Conservation (phyloP, 2,329 filamentous ascomycete genomes). For the Huntiella savannae region DNA sequence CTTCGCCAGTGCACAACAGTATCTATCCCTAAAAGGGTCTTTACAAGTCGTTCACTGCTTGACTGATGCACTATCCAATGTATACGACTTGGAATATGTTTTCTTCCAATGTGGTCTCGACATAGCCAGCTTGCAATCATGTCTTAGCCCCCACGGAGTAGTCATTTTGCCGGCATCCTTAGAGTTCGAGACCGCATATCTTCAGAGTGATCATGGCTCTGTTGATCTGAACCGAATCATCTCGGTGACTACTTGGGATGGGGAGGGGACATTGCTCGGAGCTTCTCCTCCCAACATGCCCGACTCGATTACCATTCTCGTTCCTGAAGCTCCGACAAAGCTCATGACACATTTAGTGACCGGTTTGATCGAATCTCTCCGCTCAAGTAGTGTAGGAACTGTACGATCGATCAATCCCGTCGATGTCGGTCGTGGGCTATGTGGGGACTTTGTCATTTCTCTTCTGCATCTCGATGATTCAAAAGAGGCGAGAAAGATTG, state of each 20-base stretch:
- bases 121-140: slow-evolving; percentile 1
- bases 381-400: too few relatives aligned
- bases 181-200: background rate
- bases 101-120: slow-evolving; percentile 4
- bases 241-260: slow-evolving; percentile 3
- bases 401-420: too few relatives aligned
- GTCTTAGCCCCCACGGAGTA: slow-evolving; percentile 1
- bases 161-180: slow-evolving; percentile 2
- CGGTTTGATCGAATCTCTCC: too few relatives aligned
- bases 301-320: slow-evolving; percentile 1
- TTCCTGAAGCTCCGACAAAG: background rate
- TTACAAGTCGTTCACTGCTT: background rate
- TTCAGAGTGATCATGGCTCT: slow-evolving; percentile 1
- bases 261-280: slow-evolving; percentile 1
- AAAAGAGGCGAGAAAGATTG: background rate
- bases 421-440: background rate
- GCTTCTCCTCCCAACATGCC: background rate
- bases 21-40: too few relatives aligned
- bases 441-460: slow-evolving; percentile 1
- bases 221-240: background rate
- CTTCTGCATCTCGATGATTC: slow-evolving; percentile 3
- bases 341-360: background rate
- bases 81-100: slow-evolving; percentile 2
- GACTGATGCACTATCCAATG: background rate
- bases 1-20: too few relatives aligned